phyloP scores from a whole-genome alignment of 371 early-diverging fungal species.

The Rhizopus stolonifer region DNA sequence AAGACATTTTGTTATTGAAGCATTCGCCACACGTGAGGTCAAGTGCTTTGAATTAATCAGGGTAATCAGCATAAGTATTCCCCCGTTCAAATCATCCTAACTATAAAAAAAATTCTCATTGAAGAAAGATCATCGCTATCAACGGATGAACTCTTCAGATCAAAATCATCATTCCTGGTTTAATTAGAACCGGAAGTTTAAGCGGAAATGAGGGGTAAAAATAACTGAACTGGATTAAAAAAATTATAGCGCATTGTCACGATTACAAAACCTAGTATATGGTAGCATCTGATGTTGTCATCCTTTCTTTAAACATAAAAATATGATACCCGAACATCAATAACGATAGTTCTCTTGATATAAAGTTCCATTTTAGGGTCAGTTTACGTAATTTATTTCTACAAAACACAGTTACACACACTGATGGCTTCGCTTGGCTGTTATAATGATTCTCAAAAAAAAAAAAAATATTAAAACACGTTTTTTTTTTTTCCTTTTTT shows the following conservation, averaged over 20 bases:
- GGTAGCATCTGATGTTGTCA: background rate
- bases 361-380: background rate
- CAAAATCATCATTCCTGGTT: too few species aligned
- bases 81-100: background rate
- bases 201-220: background rate
- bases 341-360: background rate
- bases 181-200: background rate
- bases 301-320: background rate
- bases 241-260: background rate
- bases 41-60: background rate
- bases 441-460: background rate
- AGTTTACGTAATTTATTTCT: constrained; percentile 1
- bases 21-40: constrained; percentile 2
- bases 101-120: background rate
- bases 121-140: background rate
- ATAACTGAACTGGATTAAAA: background rate
- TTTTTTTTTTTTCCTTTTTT: background rate
- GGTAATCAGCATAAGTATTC: background rate
- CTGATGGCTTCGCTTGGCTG: constrained; percentile 1
- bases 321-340: background rate
- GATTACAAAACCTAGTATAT: background rate
- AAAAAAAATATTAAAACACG: background rate
- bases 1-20: background rate
- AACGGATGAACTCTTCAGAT: too few species aligned
- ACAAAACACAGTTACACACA: constrained; percentile 1